phyloP scores from a whole-genome alignment of 2,329 filamentous ascomycete genomes.

The Epichloe coenophiala region DNA sequence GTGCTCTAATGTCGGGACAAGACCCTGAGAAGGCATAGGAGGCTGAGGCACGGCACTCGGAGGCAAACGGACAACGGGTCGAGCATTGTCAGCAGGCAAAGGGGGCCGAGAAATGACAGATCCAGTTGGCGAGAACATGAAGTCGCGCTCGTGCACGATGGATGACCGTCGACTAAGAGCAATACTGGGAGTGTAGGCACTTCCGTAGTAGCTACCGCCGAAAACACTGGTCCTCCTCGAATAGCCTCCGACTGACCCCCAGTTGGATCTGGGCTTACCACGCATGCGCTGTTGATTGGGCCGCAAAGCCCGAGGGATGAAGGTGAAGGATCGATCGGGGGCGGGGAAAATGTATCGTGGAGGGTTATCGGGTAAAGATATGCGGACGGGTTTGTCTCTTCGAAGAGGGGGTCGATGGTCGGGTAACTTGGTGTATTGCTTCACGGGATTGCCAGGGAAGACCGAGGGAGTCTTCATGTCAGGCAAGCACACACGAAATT shows the following conservation, averaged over 20 bases:
- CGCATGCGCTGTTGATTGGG: conserved; percentile 73
- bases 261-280: conserved; percentile 59
- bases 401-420: conserved; percentile 93
- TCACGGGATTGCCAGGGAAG: conserved; percentile 66
- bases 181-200: conserved; percentile 73
- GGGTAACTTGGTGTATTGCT: conserved; percentile 85
- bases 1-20: background rate
- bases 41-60: conserved; percentile 38
- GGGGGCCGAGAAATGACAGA: conserved; percentile 60
- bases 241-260: conserved; percentile 50
- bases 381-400: conserved; percentile 89
- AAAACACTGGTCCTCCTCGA: conserved; percentile 79
- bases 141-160: conserved; percentile 52
- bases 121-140: conserved; percentile 65
- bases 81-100: conserved; percentile 43
- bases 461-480: conserved; percentile 55
- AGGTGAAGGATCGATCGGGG: conserved; percentile 86
- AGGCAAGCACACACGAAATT: conserved; percentile 69
- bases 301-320: conserved; percentile 85
- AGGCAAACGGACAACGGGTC: conserved; percentile 74
- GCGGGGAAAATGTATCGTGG: conserved; percentile 88
- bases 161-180: conserved; percentile 85
- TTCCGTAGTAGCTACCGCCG: conserved; percentile 54
- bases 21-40: conserved; percentile 13
- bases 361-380: conserved; percentile 68